A percentile compares a stretch with the other conserved stretches of the same genome.
phyloP scores from a whole-genome alignment of 1,284 basidiomycete genomes.

The Cystobasidium pallidum region DNA sequence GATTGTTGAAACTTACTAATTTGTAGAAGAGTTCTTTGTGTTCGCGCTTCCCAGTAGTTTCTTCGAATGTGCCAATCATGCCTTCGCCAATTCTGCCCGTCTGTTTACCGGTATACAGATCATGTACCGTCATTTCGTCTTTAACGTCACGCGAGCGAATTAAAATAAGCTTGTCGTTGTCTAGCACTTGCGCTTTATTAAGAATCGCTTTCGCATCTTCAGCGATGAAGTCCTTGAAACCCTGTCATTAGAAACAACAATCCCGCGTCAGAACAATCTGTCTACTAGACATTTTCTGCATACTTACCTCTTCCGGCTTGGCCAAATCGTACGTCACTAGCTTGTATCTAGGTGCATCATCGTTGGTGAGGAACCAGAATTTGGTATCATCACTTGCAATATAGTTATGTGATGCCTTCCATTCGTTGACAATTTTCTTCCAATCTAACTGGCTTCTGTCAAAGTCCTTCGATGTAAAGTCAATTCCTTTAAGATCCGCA shows the following conservation, averaged over 20 bases:
- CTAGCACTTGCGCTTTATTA: slow-evolving; percentile 63
- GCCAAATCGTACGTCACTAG: slow-evolving; percentile 69
- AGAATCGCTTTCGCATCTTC: slow-evolving; percentile 70
- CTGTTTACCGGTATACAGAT: slow-evolving; percentile 63
- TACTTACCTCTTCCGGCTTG: slow-evolving; percentile 57
- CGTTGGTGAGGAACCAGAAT: slow-evolving; percentile 70
- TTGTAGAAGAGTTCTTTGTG: slow-evolving; percentile 71
- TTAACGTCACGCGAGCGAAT: slow-evolving; percentile 79
- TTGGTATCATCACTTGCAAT: slow-evolving; percentile 69
- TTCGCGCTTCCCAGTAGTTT: slow-evolving; percentile 63
- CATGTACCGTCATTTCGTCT: slow-evolving; percentile 77
- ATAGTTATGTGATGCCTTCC: slow-evolving; percentile 66
- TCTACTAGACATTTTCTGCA: no score
- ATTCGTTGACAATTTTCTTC: slow-evolving; percentile 69
- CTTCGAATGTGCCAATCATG: slow-evolving; percentile 70
- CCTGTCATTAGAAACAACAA: slow-evolving; percentile 38
- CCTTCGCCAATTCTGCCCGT: slow-evolving; percentile 67
- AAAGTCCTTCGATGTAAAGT: slow-evolving; percentile 59
- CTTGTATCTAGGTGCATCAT: slow-evolving; percentile 69
- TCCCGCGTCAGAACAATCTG: no score
- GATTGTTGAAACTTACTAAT: slow-evolving; percentile 72
- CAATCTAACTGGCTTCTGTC: slow-evolving; percentile 58
- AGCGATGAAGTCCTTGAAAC: slow-evolving; percentile 68
- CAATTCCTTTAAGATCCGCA: slow-evolving; percentile 65
- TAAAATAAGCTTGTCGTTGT: slow-evolving; percentile 66